Evolutionary conservation across 306 rosid genomes (phyloP).

Genomic region (Styphnolobium japonicum): DNA sequence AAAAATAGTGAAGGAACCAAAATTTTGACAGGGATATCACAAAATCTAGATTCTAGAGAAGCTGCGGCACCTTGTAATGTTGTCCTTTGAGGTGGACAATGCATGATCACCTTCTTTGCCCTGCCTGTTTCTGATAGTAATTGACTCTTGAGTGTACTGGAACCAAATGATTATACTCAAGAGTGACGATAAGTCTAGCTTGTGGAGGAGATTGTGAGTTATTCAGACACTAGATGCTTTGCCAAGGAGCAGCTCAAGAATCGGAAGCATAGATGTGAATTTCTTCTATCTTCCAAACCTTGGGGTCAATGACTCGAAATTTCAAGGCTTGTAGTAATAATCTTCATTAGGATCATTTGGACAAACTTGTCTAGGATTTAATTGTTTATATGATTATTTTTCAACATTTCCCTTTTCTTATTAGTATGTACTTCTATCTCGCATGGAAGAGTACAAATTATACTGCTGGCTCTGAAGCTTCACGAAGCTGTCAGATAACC

Average conservation of each 20-base stretch:
- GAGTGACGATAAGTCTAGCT: neutral
- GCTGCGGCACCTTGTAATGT: conserved; percentile 40
- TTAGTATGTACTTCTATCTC: conserved; percentile 23
- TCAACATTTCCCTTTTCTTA: conserved; percentile 23
- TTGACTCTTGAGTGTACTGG: neutral
- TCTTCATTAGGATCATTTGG: conserved; percentile 25
- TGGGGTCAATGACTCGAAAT: neutral
- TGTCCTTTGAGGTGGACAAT: conserved; percentile 13
- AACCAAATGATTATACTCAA: neutral
- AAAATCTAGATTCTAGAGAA: conserved; percentile 41
- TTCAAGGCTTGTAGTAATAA: conserved; percentile 19
- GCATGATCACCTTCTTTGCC: neutral
- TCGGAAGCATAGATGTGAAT: neutral
- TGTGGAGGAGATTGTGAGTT: neutral
- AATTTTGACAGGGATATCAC: conserved; percentile 48
- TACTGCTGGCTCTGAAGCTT: conserved; percentile 18
- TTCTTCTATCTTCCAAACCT: conserved; percentile 8
- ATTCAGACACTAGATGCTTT: neutral
- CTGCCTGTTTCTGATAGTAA: neutral
- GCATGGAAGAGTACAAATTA: neutral
- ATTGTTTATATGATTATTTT: conserved; percentile 19
- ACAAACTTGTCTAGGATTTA: neutral
- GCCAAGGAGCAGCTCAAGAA: neutral
- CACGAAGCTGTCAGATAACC: conserved; percentile 4
- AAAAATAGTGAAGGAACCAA: conserved; percentile 47